Evolutionary conservation across 23 red algal genomes (phyloP).

Genomic region (Cyanidioschyzon merolae): DNA sequence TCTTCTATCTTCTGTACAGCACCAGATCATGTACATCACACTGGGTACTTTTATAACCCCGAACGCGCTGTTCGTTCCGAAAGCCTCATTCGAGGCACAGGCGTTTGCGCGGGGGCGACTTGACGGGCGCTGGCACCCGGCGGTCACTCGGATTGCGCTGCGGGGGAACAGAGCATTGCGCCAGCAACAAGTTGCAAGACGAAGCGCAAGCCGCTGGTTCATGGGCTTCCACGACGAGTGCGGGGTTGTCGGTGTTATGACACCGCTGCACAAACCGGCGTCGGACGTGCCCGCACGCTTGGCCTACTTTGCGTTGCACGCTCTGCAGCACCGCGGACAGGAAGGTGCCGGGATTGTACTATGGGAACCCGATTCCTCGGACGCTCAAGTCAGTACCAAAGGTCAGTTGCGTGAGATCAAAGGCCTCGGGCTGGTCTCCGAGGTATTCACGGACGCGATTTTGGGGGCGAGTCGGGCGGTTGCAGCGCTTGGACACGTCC

Average conservation of each 20-base stretch:
- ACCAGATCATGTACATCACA: too few relatives aligned
- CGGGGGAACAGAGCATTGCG: too few relatives aligned
- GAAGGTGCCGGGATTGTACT: constrained; percentile 87
- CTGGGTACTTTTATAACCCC: too few relatives aligned
- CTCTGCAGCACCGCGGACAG: constrained; percentile 91
- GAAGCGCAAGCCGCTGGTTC: background rate
- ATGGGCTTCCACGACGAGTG: constrained; percentile 71
- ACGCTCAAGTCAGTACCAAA: background rate
- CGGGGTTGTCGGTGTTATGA: constrained; percentile 72
- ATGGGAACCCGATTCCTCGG: constrained; percentile 15
- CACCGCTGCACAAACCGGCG: constrained; percentile 13
- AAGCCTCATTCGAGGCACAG: too few relatives aligned
- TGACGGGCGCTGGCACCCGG: too few relatives aligned
- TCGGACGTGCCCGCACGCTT: constrained; percentile 32
- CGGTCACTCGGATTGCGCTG: too few relatives aligned
- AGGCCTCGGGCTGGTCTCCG: constrained; percentile 80
- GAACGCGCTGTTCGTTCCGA: too few relatives aligned
- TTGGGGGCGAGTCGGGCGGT: constrained; percentile 28
- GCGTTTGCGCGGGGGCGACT: too few relatives aligned
- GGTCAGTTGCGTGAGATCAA: constrained; percentile 57
- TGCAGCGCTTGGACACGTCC: constrained; percentile 70
- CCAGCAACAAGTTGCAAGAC: too few relatives aligned
- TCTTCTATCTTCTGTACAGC: too few relatives aligned
- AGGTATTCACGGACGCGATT: constrained; percentile 51
- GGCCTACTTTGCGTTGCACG: constrained; percentile 76